These are phyloP conservation scores for Lodderomyces pseudojiufengensis DNA, from an alignment of 1,139 yeast genomes.

Conservation along the genomic window DNA sequence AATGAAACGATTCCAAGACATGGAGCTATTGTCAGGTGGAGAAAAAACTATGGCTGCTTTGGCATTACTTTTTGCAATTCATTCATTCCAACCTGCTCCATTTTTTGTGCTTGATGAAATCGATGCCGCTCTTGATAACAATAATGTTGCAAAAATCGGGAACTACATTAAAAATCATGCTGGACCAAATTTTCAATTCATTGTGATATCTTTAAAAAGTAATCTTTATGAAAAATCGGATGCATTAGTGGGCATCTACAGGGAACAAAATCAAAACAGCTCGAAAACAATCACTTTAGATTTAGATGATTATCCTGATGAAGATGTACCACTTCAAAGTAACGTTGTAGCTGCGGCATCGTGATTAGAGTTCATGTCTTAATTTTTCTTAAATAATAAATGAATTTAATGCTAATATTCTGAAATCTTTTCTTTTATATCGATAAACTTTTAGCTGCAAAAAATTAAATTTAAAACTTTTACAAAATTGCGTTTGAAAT, in stretches of 20 bases:
- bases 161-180: constrained; percentile 76
- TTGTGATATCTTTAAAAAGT: constrained; percentile 88
- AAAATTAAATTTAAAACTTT: background rate
- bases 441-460: background rate
- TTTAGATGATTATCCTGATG: constrained; percentile 57
- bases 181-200: constrained; percentile 80
- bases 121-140: constrained; percentile 93
- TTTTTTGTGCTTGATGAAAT: constrained; percentile 95
- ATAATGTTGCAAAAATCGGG: constrained; percentile 82
- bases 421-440: no score
- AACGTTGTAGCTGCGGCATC: constrained; percentile 12
- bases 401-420: no score
- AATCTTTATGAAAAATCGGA: constrained; percentile 86
- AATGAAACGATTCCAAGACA: constrained; percentile 86
- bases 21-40: constrained; percentile 94
- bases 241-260: constrained; percentile 87
- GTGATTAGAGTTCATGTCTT: background rate
- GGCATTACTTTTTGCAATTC: constrained; percentile 87
- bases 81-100: constrained; percentile 90
- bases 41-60: constrained; percentile 96
- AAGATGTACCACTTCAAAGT: constrained; percentile 19
- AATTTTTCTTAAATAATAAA: background rate
- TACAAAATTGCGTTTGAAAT: background rate
- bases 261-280: constrained; percentile 75
- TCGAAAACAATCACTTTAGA: constrained; percentile 77